Evolutionary conservation across 768 basidiomycete species (phyloP), one percentile per base, ranked within the genome.

Genomic region (Chalciporus piperatus): DNA sequence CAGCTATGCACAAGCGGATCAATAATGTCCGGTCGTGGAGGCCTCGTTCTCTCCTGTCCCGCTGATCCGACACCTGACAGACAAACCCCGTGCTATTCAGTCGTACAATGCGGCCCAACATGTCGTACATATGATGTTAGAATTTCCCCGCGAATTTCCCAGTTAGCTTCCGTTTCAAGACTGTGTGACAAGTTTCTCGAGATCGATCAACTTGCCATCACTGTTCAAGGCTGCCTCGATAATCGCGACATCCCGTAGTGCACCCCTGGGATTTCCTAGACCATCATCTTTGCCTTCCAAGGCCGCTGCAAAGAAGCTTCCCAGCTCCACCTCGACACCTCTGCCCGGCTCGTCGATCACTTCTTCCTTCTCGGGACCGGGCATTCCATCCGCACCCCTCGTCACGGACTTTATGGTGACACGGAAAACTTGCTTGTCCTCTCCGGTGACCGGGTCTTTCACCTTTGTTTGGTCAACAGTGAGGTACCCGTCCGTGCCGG

Each of bases 191-290:
- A 75, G 62, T 56, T 66, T 73, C 47, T 64, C 62, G 43, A 92
- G 69, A 66, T 87, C 80, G 3, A 92, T 75, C 33, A 78, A 64
- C 51, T 72, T 60, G 6, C 89, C 89, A 17, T 78, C 69, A 58
- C 85, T 86, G 33, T 78, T 84, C 72, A 93, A 70, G 25, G 80
- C 81, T 23, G 87, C 90, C 71, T 95, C 76, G 52, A 95, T 85
- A 59, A 92, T 74, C 23, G 86, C 88, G 25, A 94, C 82, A 64
- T 94, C 92, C 55, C 72, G 71, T 55, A 95, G 67, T 27, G 89
- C 82, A 16, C 72, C 80, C 32, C 74, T 65, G 23, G 87, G 85
- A 55, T 80, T 76, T 13, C 87, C 89, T 17, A 84, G 7, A 8
- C 68, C 78, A 55, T 82, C 80, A 27, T 78, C 73, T 47, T 73